Percentiles rank a stretch among this genome's conserved stretches.
These are phyloP conservation scores for Russula ochroleuca DNA, from an alignment of 768 basidiomycete species.

Conservation along the genomic window DNA sequence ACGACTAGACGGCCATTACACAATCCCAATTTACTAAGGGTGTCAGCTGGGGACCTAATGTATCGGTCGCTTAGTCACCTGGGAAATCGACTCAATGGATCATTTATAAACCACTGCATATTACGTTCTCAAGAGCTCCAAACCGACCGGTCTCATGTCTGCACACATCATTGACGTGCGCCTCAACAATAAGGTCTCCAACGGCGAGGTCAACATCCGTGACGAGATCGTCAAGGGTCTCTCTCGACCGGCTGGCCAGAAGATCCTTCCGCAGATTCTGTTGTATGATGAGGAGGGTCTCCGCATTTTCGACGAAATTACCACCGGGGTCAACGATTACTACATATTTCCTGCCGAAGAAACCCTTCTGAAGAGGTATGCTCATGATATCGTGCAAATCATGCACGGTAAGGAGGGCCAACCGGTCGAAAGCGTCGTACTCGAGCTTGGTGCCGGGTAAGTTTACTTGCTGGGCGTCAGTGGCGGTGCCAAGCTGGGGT, in stretches of 20 bases:
- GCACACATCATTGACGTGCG: slow-evolving; percentile 51
- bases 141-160: slow-evolving; percentile 19
- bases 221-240: slow-evolving; percentile 55
- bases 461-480: slow-evolving; percentile 32
- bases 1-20: neutral
- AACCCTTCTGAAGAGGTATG: slow-evolving; percentile 68
- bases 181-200: slow-evolving; percentile 35
- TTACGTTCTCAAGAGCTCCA: neutral
- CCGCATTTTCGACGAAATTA: slow-evolving; percentile 80
- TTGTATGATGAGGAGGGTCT: slow-evolving; percentile 87
- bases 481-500: neutral
- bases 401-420: slow-evolving; percentile 50
- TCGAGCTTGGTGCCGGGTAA: slow-evolving; percentile 95
- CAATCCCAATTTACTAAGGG: neutral
- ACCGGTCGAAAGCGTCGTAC: slow-evolving; percentile 51
- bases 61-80: slow-evolving; percentile 3
- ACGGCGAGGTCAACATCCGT: slow-evolving; percentile 35
- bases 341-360: slow-evolving; percentile 90
- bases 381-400: slow-evolving; percentile 64
- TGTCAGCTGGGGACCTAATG: slow-evolving; percentile 9
- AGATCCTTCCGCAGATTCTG: slow-evolving; percentile 72
- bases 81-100: neutral
- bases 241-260: slow-evolving; percentile 48
- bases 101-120: slow-evolving; percentile 10
- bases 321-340: slow-evolving; percentile 74